Percentiles rank a stretch among this genome's conserved stretches.
Conservation (phyloP, 2,329 filamentous ascomycete genomes). For the Microdochium nivale region DNA sequence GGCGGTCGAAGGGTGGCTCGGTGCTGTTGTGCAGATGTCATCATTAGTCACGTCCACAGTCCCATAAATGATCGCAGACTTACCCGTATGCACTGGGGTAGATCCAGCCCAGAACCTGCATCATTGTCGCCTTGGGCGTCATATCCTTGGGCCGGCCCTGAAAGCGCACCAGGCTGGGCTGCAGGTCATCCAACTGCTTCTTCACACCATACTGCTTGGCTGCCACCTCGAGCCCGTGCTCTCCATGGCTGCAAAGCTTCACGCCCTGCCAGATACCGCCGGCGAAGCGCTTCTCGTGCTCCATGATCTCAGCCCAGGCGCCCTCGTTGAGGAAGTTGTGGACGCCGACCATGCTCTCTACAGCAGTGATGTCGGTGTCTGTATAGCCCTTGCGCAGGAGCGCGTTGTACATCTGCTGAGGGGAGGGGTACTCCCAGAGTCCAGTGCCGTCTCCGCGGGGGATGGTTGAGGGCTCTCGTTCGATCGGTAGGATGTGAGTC, state of each 20-base stretch:
- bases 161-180: slow-evolving; percentile 75
- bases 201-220: slow-evolving; percentile 35
- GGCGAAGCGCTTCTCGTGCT: slow-evolving; percentile 83
- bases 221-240: slow-evolving; percentile 46
- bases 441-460: slow-evolving; percentile 71
- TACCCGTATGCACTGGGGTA: slow-evolving; percentile 75
- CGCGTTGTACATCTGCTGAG: slow-evolving; percentile 99
- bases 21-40: slow-evolving; percentile 36
- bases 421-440: slow-evolving; percentile 96
- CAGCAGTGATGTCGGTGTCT: slow-evolving; percentile 85
- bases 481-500: slow-evolving; percentile 63
- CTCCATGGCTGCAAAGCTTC: slow-evolving; percentile 65
- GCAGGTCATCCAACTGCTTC: slow-evolving; percentile 41
- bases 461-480: slow-evolving; percentile 80
- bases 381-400: slow-evolving; percentile 92
- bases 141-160: slow-evolving; percentile 81
- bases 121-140: slow-evolving; percentile 83
- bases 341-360: slow-evolving; percentile 94
- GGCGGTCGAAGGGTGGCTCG: slow-evolving; percentile 86
- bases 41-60: slow-evolving; percentile 8
- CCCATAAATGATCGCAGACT: slow-evolving; percentile 18
- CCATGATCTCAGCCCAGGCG: slow-evolving; percentile 89
- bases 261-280: slow-evolving; percentile 65
- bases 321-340: slow-evolving; percentile 99
- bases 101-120: slow-evolving; percentile 69